Percentiles rank a stretch among this genome's conserved stretches.
These are phyloP conservation scores for Phytophthora podocarpi DNA, from an alignment of 352 stramenopile species.

Conservation along the genomic window DNA sequence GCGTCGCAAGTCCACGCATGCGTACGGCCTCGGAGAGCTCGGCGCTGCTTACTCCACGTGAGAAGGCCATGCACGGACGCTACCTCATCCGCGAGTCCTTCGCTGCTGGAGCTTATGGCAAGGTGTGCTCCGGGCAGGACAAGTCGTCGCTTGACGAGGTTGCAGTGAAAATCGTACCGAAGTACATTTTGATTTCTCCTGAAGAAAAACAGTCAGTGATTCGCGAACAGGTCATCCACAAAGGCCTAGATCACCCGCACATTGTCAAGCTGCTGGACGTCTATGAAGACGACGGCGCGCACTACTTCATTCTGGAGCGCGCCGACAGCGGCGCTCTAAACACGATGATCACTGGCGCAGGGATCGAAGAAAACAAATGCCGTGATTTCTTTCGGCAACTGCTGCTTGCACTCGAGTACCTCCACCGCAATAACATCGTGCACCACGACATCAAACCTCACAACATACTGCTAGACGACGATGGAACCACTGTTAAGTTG, in stretches of 20 bases:
- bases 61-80: constrained; percentile 71
- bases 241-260: constrained; percentile 64
- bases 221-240: constrained; percentile 73
- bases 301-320: constrained; percentile 80
- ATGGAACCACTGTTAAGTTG: constrained; percentile 60
- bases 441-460: constrained; percentile 93
- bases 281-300: constrained; percentile 72
- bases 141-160: constrained; percentile 59
- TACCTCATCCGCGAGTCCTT: constrained; percentile 82
- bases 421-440: constrained; percentile 80
- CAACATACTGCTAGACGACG: constrained; percentile 74
- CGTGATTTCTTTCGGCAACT: constrained; percentile 65
- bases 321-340: constrained; percentile 63
- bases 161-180: constrained; percentile 80
- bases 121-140: constrained; percentile 60
- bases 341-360: constrained; percentile 50
- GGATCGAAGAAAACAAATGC: constrained; percentile 55
- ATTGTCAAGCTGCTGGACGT: constrained; percentile 81
- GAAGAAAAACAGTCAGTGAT: constrained; percentile 81
- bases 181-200: constrained; percentile 66
- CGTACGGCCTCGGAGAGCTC: constrained; percentile 40
- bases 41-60: constrained; percentile 47
- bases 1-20: constrained; percentile 14
- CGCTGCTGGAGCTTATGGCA: constrained; percentile 70
- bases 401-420: constrained; percentile 65